Evolutionary conservation across 352 stramenopile genomes (phyloP), one percentile per base, ranked within the genome.

Genomic region (Globisporangium yorkense): DNA sequence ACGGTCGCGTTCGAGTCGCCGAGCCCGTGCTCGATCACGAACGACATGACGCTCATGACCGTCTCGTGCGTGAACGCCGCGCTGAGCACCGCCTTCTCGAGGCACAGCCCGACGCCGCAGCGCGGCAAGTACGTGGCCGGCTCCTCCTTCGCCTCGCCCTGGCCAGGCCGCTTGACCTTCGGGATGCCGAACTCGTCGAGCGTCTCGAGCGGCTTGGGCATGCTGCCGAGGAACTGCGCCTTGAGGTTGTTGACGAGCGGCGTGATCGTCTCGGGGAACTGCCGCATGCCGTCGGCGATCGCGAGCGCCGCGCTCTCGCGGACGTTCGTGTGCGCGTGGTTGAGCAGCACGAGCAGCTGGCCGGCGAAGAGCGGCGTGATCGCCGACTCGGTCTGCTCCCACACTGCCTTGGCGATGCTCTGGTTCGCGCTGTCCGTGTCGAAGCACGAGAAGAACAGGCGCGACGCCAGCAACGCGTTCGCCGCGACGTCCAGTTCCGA

Each of bases 21-120:
- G 27, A 94, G 63, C 33, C 86, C 86, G 50, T 86, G 65, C 44
- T 92, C 77, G 53, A 96, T 86, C 45, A 96, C 82, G 50, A 96
- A 96, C 29, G 79, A 73, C 57, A 94, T 61, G 20, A 88, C 62
- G 33, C 76, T 61, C 61, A 89, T 76, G 7, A 89, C 84, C 61
- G 85, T 78, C 20, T 62, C 59, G 53, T 71, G 80, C 9, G 80
- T 78, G 53, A 94, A 73, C 15, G 66, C 61, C 13, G 68, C 68
- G 48, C 70, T 59, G 12, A 67, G 56, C 16, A 71, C 78, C 7
- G 75, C 62, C 56, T 94, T 90, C 62, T 94, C 84, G n/a, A 95
- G 60, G 58, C 82, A 88, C 40, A 92, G 44, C 20, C 71, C 73
- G 45, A 92, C 84, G 54, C 86, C 86, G n/a, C 83, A 74, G 41